Percentiles rank a stretch among this genome's conserved stretches.
These are phyloP conservation scores for Globisporangium irregulare DNA, from an alignment of 352 stramenopile genomes.

Conservation along the genomic window DNA sequence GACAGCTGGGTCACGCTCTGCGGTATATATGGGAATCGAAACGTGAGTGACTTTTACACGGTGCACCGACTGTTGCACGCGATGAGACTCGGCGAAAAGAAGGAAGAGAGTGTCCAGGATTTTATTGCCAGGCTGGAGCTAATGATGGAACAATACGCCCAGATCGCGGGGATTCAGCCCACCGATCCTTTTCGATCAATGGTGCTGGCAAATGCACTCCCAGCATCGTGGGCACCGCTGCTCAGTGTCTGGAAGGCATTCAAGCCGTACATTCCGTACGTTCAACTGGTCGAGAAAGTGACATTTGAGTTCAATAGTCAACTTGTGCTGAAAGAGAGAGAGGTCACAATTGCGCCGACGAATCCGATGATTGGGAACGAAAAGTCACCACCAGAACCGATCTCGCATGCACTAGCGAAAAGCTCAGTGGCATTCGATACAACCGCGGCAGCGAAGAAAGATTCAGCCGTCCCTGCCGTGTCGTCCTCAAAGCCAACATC, in stretches of 20 bases:
- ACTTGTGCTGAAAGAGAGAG: slow-evolving; percentile 18
- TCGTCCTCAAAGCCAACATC: background rate
- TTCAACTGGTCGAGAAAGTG: slow-evolving; percentile 36
- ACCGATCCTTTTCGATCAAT: slow-evolving; percentile 41
- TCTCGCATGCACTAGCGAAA: background rate
- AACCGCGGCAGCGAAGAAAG: background rate
- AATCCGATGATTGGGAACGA: background rate
- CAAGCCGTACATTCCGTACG: slow-evolving; percentile 40
- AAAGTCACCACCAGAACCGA: background rate
- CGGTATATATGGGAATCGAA: slow-evolving; percentile 37
- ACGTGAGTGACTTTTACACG: slow-evolving; percentile 31
- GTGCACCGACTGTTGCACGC: slow-evolving; percentile 45
- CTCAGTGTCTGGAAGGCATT: slow-evolving; percentile 33
- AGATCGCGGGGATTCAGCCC: slow-evolving; percentile 32
- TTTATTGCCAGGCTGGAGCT: slow-evolving; percentile 43
- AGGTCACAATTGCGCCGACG: slow-evolving; percentile 8
- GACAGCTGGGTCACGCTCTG: slow-evolving; percentile 48
- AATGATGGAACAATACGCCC: slow-evolving; percentile 37
- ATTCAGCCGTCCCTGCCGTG: background rate
- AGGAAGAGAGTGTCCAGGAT: slow-evolving; percentile 31
- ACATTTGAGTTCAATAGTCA: slow-evolving; percentile 19
- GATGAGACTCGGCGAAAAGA: slow-evolving; percentile 44
- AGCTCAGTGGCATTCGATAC: background rate
- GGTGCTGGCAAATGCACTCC: slow-evolving; percentile 34
- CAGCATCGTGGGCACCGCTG: slow-evolving; percentile 25